phyloP scores from a whole-genome alignment of 257 asterid genomes.

The Nicotiana undulata region DNA sequence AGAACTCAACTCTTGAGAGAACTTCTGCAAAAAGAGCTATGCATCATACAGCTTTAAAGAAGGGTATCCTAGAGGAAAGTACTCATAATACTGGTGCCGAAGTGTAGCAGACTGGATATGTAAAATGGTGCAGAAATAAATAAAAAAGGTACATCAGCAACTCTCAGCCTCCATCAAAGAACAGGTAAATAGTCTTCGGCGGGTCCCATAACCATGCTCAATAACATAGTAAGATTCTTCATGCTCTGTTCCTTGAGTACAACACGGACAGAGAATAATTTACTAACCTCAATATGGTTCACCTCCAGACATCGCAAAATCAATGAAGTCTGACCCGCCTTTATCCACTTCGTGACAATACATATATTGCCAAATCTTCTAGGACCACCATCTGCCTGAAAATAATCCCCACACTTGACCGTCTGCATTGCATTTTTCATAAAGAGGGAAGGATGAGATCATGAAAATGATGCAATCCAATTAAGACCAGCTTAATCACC shows the following conservation, averaged over 20 bases:
- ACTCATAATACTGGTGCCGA: background rate
- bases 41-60: background rate
- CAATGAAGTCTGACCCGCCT: conserved; percentile 50
- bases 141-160: background rate
- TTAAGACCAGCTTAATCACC: background rate
- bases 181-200: background rate
- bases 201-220: background rate
- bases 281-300: conserved; percentile 73
- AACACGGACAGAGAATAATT: background rate
- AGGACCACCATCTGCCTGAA: conserved; percentile 90
- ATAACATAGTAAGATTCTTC: background rate
- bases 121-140: background rate
- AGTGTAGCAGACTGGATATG: background rate
- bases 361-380: conserved; percentile 82
- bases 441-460: background rate
- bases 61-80: background rate
- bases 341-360: conserved; percentile 62
- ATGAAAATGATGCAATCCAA: background rate
- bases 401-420: conserved; percentile 84
- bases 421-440: conserved; percentile 41
- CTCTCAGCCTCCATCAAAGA: background rate
- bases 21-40: background rate
- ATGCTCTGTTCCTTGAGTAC: background rate
- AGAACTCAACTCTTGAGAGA: background rate
- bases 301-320: conserved; percentile 78